Evolutionary conservation across 768 basidiomycete species (phyloP), one percentile per base, ranked within the genome.

Genomic region (Guyanaporus albipodus): DNA sequence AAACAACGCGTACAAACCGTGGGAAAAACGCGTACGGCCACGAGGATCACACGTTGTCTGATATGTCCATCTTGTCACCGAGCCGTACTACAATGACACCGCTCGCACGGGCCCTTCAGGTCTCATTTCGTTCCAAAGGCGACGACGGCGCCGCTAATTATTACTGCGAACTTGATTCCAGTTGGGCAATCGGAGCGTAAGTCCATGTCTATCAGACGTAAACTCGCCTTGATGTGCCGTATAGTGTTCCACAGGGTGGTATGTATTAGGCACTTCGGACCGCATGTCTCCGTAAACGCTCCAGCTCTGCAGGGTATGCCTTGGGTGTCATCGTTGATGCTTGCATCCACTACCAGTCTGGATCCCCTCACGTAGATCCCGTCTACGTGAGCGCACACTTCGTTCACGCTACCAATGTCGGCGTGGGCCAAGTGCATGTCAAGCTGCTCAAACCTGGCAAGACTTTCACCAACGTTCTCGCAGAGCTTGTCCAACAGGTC

Each of bases 311-410:
- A 86, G 83, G 84, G 19, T 85, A 83, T 56, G 64, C 78, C 15
- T 67, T 85, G 14, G 79, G 76, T 1, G 62, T 79, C 34, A 62
- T 80, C 17, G 48, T 85, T 0, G 71, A 83, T 29, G 74, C 82
- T 17, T 79, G 76, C 47, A 69, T 79, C 8, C 67, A 71, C 40
- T 62, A 76, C 46, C 83, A 85, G 60, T 63, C 70, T 1, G 48
- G 59, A 3, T 73, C 76, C 8, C 19, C 55, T 11, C 82, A 83
- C 59, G 63, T 56, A 15, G 82, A 85, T 52, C 78, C 78, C 15
- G 67, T 85, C 35, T 77, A 85, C 58, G 62, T 83, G 39, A 80
- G 76, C 14, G 78, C 79, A 4, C 78, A 85, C 54, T 87, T 73
- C 56, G 67, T 83, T 31, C 69, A 70, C 18, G 63, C 77, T 2